phyloP scores from a whole-genome alignment of 306 rosid species.

The Trifolium repens region DNA sequence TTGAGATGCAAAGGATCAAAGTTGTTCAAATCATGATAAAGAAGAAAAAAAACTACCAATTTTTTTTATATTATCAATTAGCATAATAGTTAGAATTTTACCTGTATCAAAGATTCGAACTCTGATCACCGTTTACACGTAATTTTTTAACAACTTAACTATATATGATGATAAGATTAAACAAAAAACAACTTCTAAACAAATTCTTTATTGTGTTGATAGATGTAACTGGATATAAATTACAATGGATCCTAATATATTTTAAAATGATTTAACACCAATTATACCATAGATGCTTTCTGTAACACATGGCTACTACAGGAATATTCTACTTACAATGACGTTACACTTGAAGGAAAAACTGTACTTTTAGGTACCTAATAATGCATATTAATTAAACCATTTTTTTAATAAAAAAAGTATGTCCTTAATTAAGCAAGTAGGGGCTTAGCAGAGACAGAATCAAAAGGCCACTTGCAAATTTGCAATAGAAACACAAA shows the following conservation, averaged over 20 bases:
- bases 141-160: too few relatives aligned
- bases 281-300: conserved; percentile 42
- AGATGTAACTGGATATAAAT: conserved; percentile 41
- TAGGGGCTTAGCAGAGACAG: background rate
- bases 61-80: too few relatives aligned
- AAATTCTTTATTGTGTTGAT: conserved; percentile 21
- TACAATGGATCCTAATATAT: conserved; percentile 26
- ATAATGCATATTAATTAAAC: conserved; percentile 22
- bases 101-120: too few relatives aligned
- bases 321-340: conserved; percentile 51
- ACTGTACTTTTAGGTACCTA: conserved; percentile 39
- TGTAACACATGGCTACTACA: conserved; percentile 39
- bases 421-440: conserved; percentile 15
- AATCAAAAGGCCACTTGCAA: conserved; percentile 15
- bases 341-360: conserved; percentile 26
- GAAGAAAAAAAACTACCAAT: too few relatives aligned
- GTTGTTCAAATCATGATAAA: too few relatives aligned
- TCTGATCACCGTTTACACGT: too few relatives aligned
- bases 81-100: too few relatives aligned
- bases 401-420: background rate
- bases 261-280: conserved; percentile 34
- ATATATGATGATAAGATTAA: too few relatives aligned
- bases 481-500: conserved; percentile 9
- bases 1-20: too few relatives aligned
- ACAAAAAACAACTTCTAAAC: too few relatives aligned